Evolutionary conservation across 352 stramenopile species (phyloP), one percentile per base, ranked within the genome.

Genomic region (Phytopythium ostracodes): DNA sequence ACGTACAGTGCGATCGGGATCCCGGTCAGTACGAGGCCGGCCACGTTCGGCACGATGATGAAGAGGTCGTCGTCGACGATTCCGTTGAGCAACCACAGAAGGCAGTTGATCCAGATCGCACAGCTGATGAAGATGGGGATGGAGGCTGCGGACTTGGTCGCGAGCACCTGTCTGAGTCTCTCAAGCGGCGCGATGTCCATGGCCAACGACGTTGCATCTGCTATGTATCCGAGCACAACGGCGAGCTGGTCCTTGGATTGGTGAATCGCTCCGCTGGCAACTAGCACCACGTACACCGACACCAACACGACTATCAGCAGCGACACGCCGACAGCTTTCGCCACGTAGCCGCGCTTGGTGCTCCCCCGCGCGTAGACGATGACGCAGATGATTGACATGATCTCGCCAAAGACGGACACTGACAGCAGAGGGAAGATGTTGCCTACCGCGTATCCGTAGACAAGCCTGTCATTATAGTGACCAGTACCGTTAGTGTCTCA

Each of bases 61-160:
- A 89, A 70, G 17, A 72, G 36, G 31, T 91, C 75, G 36, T 76
- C 31, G 51, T 78, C 68, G 18, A 87, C 35, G 22, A 78, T 59
- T 12, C 75, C 77, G 57, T 81, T 84, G 50, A 77, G 29, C 57
- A 82, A 57, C 77, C 81, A 89, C 36, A 89, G 64, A 2, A 58
- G 47, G 57, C 80, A 84, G 71, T 86, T 91, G 57, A 75, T 14
- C 11, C 72, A 68, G 4, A 76, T 81, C 31, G 76, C 71, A 8
- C 59, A 20, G 22, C 75, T 74, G 63, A 91, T 76, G n/a, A 71
- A n/a, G n/a, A 84, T 71, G 4, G 69, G 69, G 33, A 91, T 85
- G 4, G 72, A 79, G 59, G 68, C 60, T 2, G 68, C 64, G 6
- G 62, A 72, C 50, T 72, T 75, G 33, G 62, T 70, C 29, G 51